Base-by-base conservation (phyloP, 1,284 basidiomycete species). In the Fomitopsis schrenkii region DNA sequence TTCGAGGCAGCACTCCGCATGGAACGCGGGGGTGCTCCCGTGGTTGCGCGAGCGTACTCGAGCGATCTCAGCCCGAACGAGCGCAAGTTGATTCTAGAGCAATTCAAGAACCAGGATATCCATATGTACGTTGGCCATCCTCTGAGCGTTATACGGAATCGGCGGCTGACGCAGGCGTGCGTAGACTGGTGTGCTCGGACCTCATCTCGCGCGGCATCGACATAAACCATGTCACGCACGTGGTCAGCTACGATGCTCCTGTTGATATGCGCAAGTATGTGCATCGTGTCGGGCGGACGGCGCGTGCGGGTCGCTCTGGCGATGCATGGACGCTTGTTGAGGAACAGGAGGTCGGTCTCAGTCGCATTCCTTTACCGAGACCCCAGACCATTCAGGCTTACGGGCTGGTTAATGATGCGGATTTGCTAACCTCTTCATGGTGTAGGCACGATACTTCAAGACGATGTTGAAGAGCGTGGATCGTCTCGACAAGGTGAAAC, bases 211-310 rank as follows among this genome's bases (percentile, higher is more conserved):
- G 97, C 63, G 97, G 97, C n/a, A 95, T 98, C 62, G 97, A 99
- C 73, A 90, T 99, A 61, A 92, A 89, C 56, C 85, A 93, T 62
- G 94, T 98, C 50, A 85, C 87, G 12, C 92, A 98, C 75, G 97
- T 98, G 35, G 84, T 99, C 44, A 95, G 88, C 65, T 98, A 98
- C 75, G 97, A 98, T 74, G 88, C 88, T 2, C 96, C 97, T 1
- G 84, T 98, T n/a, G 97, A 98, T 71, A 93, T 97, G 84, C 86
- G 94, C 56, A 98, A 98, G 75, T 98, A 99, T 71, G 93, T 99
- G 19, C 97, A 99, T 74, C 89, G 97, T 54, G 95, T 95, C 0
- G 97, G 97, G 19, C 83, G 97, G 44, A 98, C 97, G 1, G 97
- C 97, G 3, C 85, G 97, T 62, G 97, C 97, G 2, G 95, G 95